A percentile compares a stretch with the other conserved stretches of the same genome.
Evolutionary conservation across 371 early-diverging fungal genomes (phyloP).

Genomic region (Phascolomyces articulosus): DNA sequence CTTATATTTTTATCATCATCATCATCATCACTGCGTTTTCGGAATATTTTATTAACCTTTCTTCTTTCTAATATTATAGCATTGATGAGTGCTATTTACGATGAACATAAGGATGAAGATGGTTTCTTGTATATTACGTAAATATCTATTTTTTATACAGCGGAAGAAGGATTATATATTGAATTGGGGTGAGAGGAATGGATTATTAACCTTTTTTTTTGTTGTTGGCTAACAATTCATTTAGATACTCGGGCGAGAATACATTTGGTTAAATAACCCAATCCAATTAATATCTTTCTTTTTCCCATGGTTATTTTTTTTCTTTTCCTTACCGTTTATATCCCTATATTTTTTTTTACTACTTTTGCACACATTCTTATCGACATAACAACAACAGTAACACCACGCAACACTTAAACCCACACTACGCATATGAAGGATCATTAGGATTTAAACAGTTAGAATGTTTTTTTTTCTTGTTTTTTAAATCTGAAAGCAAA

Average conservation of each 20-base stretch:
- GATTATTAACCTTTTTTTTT: not conserved
- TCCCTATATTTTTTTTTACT: not conserved
- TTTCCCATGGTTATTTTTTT: too few species aligned
- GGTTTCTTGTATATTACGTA: conserved; percentile 93
- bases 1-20: not conserved
- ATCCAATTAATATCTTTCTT: too few species aligned
- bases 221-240: conserved; percentile 1
- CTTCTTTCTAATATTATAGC: conserved; percentile 33
- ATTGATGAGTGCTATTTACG: conserved; percentile 88
- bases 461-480: too few species aligned
- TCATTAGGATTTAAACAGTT: too few species aligned
- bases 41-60: not conserved
- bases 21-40: not conserved
- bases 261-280: conserved; percentile 65
- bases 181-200: not conserved
- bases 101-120: conserved; percentile 95
- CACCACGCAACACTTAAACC: too few species aligned
- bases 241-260: conserved; percentile 84
- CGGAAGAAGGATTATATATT: not conserved
- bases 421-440: too few species aligned
- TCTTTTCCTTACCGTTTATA: not conserved
- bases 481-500: too few species aligned
- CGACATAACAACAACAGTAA: too few species aligned
- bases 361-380: not conserved
- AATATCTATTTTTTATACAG: conserved; percentile 8